Evolutionary conservation across 176 grass and related monocot species (phyloP).

Genomic region (Pharus latifolius): DNA sequence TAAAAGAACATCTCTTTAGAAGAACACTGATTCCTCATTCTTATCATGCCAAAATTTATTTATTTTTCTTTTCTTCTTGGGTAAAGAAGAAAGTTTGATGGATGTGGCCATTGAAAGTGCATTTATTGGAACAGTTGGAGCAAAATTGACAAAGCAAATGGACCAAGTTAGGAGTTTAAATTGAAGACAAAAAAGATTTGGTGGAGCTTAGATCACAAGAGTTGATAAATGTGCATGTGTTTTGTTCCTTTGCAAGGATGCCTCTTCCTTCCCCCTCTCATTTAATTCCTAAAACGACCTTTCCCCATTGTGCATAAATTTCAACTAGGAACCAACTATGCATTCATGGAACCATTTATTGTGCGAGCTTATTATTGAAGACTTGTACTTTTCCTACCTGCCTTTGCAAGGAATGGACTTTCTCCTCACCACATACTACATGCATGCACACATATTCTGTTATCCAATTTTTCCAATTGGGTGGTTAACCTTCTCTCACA

Average conservation of each 20-base stretch:
- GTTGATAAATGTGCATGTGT: slow-evolving; percentile 21
- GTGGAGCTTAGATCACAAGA: background rate
- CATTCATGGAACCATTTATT: slow-evolving; percentile 38
- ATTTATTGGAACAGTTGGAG: slow-evolving; percentile 29
- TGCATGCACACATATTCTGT: background rate
- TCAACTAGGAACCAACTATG: slow-evolving; percentile 28
- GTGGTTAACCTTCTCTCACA: too few species aligned
- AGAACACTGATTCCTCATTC: too few species aligned
- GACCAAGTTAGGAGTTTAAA: background rate
- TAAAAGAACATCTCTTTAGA: too few species aligned
- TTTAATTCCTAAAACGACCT: background rate
- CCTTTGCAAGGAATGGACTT: background rate
- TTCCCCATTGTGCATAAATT: background rate
- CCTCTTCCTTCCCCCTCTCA: background rate
- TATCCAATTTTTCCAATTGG: too few species aligned
- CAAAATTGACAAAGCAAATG: background rate
- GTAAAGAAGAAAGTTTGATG: background rate
- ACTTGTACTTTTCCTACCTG: slow-evolving; percentile 13
- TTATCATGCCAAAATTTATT: background rate
- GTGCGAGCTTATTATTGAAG: slow-evolving; percentile 24
- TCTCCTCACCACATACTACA: background rate
- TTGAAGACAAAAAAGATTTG: background rate
- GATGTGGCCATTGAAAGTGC: slow-evolving; percentile 22
- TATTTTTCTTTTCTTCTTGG: background rate
- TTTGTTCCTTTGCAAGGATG: slow-evolving; percentile 16